These are phyloP conservation scores for Tolypocladium album DNA, from an alignment of 2,329 filamentous ascomycete species.

Conservation along the genomic window DNA sequence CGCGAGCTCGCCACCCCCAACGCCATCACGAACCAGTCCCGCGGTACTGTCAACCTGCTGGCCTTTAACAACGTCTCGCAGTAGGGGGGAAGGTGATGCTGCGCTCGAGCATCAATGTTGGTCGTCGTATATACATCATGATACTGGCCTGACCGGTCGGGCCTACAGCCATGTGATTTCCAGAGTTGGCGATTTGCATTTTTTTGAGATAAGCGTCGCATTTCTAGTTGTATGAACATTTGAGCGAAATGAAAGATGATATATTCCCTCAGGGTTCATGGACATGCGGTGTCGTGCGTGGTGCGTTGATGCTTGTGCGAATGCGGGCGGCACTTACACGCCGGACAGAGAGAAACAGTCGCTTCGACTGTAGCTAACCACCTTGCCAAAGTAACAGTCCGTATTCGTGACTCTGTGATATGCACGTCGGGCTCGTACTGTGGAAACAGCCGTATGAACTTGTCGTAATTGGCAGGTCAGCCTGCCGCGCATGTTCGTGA, in stretches of 20 bases:
- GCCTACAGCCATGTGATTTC: no score
- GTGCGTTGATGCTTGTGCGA: neutral
- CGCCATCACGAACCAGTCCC: neutral
- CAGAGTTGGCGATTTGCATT: neutral
- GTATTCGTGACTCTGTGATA: neutral
- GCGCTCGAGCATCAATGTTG: neutral
- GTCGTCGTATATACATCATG: neutral
- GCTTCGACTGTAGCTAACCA: neutral
- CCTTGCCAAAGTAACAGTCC: neutral
- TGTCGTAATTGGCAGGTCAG: neutral
- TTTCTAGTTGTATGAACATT: neutral
- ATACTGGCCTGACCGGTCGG: neutral
- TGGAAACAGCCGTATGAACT: neutral
- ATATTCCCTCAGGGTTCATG: neutral
- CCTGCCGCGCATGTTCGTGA: neutral
- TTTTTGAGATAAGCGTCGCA: neutral
- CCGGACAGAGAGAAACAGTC: neutral
- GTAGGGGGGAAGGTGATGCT: neutral
- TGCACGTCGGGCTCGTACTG: no score
- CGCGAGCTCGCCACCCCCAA: conserved; percentile 29
- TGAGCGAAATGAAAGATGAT: neutral
- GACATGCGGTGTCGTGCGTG: neutral
- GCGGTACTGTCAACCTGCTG: neutral
- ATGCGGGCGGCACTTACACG: neutral
- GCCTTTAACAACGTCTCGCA: neutral